Conservation (phyloP, 1,284 basidiomycete genomes). For the Ustilago loliicola region DNA sequence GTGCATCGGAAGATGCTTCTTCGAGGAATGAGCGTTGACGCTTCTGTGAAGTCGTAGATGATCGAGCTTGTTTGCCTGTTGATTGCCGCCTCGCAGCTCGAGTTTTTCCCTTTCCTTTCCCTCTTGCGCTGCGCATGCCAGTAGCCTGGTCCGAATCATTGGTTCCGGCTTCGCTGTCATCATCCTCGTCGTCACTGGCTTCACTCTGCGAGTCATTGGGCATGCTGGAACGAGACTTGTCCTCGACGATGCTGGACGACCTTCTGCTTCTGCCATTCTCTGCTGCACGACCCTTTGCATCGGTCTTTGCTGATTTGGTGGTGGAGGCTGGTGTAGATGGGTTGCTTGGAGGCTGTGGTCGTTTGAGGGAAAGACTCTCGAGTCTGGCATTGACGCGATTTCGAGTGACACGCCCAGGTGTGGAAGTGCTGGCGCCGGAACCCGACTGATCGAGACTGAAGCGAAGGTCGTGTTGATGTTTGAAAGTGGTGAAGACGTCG, state of each 20-base stretch:
- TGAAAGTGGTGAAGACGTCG: constrained; percentile 58
- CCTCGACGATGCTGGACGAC: constrained; percentile 29
- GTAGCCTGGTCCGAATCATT: not conserved
- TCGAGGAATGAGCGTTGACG: constrained; percentile 12
- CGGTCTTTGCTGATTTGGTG: constrained; percentile 17
- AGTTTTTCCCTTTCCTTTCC: constrained; percentile 5
- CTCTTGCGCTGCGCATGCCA: constrained; percentile 7
- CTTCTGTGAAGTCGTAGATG: constrained; percentile 12
- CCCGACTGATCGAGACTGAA: constrained; percentile 35
- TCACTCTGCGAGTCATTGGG: constrained; percentile 12
- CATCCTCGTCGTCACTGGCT: constrained; percentile 17
- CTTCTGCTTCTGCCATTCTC: constrained; percentile 17
- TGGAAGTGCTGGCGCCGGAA: constrained; percentile 17
- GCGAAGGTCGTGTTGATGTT: constrained; percentile 50
- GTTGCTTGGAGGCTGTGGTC: constrained; percentile 29
- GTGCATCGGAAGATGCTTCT: constrained; percentile 22
- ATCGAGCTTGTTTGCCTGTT: constrained; percentile 3
- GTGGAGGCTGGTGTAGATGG: constrained; percentile 24
- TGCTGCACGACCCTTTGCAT: constrained; percentile 3
- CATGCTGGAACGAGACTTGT: constrained; percentile 10
- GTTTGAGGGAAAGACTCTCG: constrained; percentile 48
- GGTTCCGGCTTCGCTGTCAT: constrained; percentile 16
- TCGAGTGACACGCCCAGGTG: constrained; percentile 48
- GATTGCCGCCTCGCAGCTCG: constrained; percentile 5
- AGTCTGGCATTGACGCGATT: constrained; percentile 48